Percentiles rank a stretch among this genome's conserved stretches.
Conservation (phyloP, 495 filamentous ascomycete genomes). For the Aspergillus hancockii region DNA sequence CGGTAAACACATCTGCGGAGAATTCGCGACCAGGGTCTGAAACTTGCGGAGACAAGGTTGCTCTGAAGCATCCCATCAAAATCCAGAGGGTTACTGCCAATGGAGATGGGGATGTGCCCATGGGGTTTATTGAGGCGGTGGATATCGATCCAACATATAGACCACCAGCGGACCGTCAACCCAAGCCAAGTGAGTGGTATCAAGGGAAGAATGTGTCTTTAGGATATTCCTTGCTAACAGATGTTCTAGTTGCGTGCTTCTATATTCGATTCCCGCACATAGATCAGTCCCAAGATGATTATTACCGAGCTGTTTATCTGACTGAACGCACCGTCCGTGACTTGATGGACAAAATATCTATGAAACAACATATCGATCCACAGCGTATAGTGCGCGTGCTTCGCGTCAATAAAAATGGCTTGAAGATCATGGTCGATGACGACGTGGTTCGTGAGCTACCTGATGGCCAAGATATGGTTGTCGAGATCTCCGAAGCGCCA, state of each 20-base stretch:
- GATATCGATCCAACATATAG: constrained; percentile 85
- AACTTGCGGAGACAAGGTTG: constrained; percentile 13
- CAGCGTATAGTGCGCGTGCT: constrained; percentile 66
- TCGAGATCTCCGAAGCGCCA: constrained; percentile 54
- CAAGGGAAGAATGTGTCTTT: background rate
- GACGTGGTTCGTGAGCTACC: constrained; percentile 82
- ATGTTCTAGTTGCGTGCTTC: constrained; percentile 73
- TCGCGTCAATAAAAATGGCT: constrained; percentile 66
- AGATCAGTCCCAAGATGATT: constrained; percentile 56
- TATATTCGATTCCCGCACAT: constrained; percentile 69
- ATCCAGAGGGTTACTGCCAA: constrained; percentile 44
- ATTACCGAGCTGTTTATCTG: constrained; percentile 86
- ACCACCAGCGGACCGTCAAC: constrained; percentile 69
- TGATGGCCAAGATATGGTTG: constrained; percentile 89
- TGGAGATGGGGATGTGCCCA: constrained; percentile 51
- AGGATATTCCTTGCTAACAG: constrained; percentile 15
- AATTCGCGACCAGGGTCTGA: constrained; percentile 22
- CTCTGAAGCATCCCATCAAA: constrained; percentile 42
- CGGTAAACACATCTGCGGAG: constrained; percentile 16
- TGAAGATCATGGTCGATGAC: constrained; percentile 87
- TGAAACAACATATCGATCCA: constrained; percentile 78
- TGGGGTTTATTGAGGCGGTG: constrained; percentile 87
- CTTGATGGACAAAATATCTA: constrained; percentile 67
- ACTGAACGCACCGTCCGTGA: constrained; percentile 71
- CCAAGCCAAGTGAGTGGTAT: constrained; percentile 63